These are phyloP conservation scores for Zygoascus biomembranicola DNA, from an alignment of 805 yeast genomes.

Conservation along the genomic window DNA sequence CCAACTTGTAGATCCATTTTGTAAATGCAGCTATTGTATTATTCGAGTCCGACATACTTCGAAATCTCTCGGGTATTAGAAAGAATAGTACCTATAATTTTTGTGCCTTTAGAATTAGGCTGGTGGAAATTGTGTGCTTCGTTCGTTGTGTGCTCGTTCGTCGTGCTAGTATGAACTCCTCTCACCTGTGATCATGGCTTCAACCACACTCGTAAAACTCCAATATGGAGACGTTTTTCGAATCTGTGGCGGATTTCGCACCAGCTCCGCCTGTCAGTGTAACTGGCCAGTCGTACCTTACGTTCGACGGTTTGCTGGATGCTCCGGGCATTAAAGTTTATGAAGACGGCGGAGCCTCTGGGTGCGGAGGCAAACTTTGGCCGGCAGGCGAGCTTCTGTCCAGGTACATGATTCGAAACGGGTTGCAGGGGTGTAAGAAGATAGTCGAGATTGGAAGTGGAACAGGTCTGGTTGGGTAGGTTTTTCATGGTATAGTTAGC, in stretches of 20 bases:
- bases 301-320: conserved; percentile 33
- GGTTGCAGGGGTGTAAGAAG: conserved; percentile 17
- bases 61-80: too few species aligned
- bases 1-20: too few species aligned
- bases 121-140: too few species aligned
- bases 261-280: not conserved
- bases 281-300: conserved; percentile 32
- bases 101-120: too few species aligned
- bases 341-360: conserved; percentile 51
- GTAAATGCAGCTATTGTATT: too few species aligned
- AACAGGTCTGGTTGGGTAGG: conserved; percentile 47
- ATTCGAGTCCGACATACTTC: too few species aligned
- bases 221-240: not conserved
- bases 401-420: conserved; percentile 33
- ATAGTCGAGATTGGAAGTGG: conserved; percentile 51
- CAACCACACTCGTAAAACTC: not conserved
- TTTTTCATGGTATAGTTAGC: not conserved
- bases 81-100: too few species aligned
- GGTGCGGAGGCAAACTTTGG: conserved; percentile 62
- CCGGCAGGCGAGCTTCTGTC: conserved; percentile 50
- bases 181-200: not conserved
- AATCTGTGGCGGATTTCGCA: not conserved
- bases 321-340: conserved; percentile 33
- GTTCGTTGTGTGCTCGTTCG: too few species aligned
- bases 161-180: too few species aligned